Conservation (phyloP, 2,329 filamentous ascomycete genomes). For the Davidsoniella australis region DNA sequence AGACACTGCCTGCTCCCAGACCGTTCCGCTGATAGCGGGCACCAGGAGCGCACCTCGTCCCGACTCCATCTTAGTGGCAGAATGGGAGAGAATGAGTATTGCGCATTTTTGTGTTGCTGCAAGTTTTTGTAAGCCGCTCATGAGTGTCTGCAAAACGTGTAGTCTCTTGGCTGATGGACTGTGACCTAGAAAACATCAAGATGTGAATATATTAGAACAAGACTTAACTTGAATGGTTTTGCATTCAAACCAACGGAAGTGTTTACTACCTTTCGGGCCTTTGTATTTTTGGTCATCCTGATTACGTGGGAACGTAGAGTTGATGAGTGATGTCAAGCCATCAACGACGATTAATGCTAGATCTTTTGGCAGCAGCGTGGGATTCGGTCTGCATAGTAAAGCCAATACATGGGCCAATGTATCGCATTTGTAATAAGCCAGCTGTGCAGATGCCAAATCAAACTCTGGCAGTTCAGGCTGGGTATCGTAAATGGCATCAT, state of each 20-base stretch:
- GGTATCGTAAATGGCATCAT: constrained; percentile 15
- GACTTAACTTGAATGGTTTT: background rate
- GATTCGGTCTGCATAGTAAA: constrained; percentile 50
- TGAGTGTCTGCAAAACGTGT: constrained; percentile 42
- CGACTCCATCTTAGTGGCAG: constrained; percentile 60
- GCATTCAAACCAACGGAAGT: background rate
- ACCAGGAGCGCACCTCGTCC: constrained; percentile 51
- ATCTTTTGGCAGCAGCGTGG: constrained; percentile 40
- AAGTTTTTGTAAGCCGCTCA: constrained; percentile 56
- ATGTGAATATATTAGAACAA: background rate
- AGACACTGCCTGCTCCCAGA: constrained; percentile 66
- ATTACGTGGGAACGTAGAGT: constrained; percentile 55
- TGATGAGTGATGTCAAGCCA: constrained; percentile 58
- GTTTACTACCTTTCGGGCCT: constrained; percentile 23
- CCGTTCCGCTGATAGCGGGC: constrained; percentile 54
- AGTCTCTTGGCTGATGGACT: constrained; percentile 25
- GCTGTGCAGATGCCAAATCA: constrained; percentile 14
- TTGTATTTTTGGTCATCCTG: constrained; percentile 25
- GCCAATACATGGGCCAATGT: constrained; percentile 60
- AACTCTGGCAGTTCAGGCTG: constrained; percentile 5
- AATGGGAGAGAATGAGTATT: constrained; percentile 61
- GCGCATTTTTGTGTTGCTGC: constrained; percentile 58
- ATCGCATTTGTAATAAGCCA: constrained; percentile 34
- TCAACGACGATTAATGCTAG: constrained; percentile 62
- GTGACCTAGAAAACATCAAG: constrained; percentile 1